Evolutionary conservation across 2,329 filamentous ascomycete species (phyloP), one percentile per base, ranked within the genome.

Genomic region (Sordariomycetes sp.): DNA sequence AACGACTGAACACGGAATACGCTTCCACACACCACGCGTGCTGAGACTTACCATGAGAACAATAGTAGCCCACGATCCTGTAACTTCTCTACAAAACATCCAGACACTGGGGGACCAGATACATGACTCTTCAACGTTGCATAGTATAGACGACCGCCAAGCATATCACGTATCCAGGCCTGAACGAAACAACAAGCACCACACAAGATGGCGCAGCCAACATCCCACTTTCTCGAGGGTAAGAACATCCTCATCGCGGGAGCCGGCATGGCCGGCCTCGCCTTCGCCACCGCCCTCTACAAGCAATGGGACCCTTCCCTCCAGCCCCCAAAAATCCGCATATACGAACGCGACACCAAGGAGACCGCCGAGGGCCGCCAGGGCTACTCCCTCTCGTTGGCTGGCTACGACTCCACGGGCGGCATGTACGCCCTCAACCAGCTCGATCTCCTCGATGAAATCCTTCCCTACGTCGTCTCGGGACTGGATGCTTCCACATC

Each of bases 171-270:
- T 2, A 7, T 45, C 17, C 3, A 45, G n/a, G 6, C 17, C 13
- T 3, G 7, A 42, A 3, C 12, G 15, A 4, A n/a, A 12, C 12
- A 45, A 45, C n/a, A 15, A 17, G n/a, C n/a, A 45, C 17, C 39
- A n/a, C 2, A n/a, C 8, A 22, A 10, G 7, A 50, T 50, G 45
- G 45, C 45, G 20, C 22, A n/a, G 12, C 20, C n/a, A 22, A 6
- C 8, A 24, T 12, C 7, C 24, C 67, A 65, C 54, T 66, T 69
- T 54, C 67, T 74, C 17, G 63, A 67, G 5, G 67, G 68, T 15
- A 75, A 74, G 62, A 70, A 66, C 39, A 72, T 76, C 56, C 65
- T 75, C 24, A 64, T 77, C 10, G 67, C 70, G 3, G 75, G 75
- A 5, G 72, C 65, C 22, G 75, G 75, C 32, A 66, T 76, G 24